Percentiles rank a stretch among this genome's conserved stretches.
phyloP scores from a whole-genome alignment of 139 green algal species.

The Micromonas commoda region DNA sequence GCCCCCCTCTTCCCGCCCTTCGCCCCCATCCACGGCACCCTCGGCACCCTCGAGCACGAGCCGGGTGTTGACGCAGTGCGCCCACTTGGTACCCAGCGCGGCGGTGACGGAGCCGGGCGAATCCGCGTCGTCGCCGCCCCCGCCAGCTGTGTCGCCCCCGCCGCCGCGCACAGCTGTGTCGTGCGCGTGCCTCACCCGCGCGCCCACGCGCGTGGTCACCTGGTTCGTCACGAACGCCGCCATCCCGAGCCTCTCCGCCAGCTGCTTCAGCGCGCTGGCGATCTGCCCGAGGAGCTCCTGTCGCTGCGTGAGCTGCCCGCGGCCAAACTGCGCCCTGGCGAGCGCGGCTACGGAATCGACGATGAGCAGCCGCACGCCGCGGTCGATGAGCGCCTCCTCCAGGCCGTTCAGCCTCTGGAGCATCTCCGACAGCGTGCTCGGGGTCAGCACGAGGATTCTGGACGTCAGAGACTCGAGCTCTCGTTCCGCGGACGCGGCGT shows the following conservation, averaged over 20 bases:
- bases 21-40: no score
- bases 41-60: conserved; percentile 57
- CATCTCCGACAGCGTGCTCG: conserved; percentile 9
- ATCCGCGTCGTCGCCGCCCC: not conserved
- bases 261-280: conserved; percentile 60
- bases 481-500: not conserved
- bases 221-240: conserved; percentile 74
- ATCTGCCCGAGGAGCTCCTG: conserved; percentile 49
- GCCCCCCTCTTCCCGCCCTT: no score
- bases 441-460: conserved; percentile 8
- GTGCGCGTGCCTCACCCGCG: not conserved
- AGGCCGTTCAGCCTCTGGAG: conserved; percentile 25
- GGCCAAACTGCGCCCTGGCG: conserved; percentile 38
- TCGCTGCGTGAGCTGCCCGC: conserved; percentile 36
- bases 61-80: conserved; percentile 84
- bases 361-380: conserved; percentile 57
- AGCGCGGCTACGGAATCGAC: conserved; percentile 74
- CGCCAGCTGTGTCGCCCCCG: not conserved
- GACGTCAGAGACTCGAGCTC: not conserved
- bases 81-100: conserved; percentile 84
- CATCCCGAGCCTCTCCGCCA: conserved; percentile 66
- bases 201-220: conserved; percentile 35
- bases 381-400: conserved; percentile 49
- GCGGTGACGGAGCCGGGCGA: conserved; percentile 46
- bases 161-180: not conserved